A percentile compares a stretch with the other conserved stretches of the same genome.
These are phyloP conservation scores for Alternaria gansuensis DNA, from an alignment of 2,329 filamentous ascomycete species.

Conservation along the genomic window DNA sequence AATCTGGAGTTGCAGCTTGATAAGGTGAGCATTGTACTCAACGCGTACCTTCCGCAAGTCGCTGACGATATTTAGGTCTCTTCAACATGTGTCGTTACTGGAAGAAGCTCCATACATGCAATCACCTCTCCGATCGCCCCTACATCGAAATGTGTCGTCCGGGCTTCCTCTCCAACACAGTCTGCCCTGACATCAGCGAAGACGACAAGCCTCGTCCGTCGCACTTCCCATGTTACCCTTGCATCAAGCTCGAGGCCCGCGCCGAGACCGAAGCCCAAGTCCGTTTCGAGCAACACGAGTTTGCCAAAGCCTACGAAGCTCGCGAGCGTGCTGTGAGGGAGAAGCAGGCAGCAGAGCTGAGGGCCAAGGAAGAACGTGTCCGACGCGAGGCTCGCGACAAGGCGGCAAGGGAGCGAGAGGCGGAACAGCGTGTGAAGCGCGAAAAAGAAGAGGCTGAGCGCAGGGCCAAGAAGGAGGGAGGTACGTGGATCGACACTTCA, in stretches of 20 bases:
- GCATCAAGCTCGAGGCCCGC: conserved; percentile 31
- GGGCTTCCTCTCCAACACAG: conserved; percentile 32
- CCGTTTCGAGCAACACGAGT: conserved; percentile 12
- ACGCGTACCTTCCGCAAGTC: too few relatives aligned
- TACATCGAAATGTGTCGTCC: conserved; percentile 39
- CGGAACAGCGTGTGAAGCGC: conserved; percentile 21
- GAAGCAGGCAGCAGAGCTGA: conserved; percentile 23
- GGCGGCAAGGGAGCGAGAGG: conserved; percentile 33
- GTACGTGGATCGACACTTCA: conserved; percentile 33
- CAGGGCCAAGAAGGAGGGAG: conserved; percentile 31
- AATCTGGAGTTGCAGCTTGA: background rate
- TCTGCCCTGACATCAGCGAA: conserved; percentile 29
- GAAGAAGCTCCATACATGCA: conserved; percentile 38
- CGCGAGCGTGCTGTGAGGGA: conserved; percentile 21
- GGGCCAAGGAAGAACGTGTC: conserved; percentile 32
- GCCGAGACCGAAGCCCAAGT: conserved; percentile 21
- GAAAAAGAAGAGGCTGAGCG: conserved; percentile 30
- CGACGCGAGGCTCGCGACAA: conserved; percentile 36
- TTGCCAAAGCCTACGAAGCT: conserved; percentile 21
- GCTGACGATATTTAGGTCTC: background rate
- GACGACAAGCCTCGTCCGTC: conserved; percentile 23
- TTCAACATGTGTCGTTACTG: conserved; percentile 38
- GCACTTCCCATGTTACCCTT: conserved; percentile 38
- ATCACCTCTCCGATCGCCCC: conserved; percentile 29
- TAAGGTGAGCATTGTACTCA: background rate